Base-by-base conservation (phyloP, 2,329 filamentous ascomycete species). In the Cercospora sesami region DNA sequence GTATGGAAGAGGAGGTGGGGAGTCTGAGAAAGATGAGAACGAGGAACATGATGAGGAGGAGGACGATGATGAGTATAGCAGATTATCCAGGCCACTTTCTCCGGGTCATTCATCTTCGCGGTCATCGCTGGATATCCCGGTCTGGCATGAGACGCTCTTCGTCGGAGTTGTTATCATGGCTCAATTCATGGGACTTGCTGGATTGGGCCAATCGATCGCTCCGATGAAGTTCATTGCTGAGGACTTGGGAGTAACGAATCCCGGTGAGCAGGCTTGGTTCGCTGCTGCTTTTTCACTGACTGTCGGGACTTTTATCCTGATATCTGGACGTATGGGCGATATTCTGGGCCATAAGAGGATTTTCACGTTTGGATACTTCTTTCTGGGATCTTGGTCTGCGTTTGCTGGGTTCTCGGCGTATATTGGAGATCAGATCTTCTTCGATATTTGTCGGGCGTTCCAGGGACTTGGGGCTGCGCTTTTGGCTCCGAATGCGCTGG, bases 161-260 rank as follows among this genome's bases (percentile, higher is more conserved):
- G 65, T 75, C 9, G 71, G 69, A 14, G 71, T 74, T 2, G 69
- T 73, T n/a, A 68, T 74, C 16, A 69, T 75, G 66, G 74, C 75
- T 5, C 73, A 76, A 53, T 75, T 75, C 65, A 72, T 76, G 69
- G 70, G 68, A 18, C 68, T 74, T 14, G 74, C 73, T 16, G 75
- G 73, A 21, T 65, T 75, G 5, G 75, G 71, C 2, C 75, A 76
- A 66, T 69, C 71, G 7, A 73, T 83, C 10, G 78, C 79, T 6
- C 79, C 80, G 1, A 75, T 84, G 63, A 78, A 82, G 53, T 78
- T 82, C 66, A 85, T 86, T 69, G 82, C 79, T 16, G 69, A 76
- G 18, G 79, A 79, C 23, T 79, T 86, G 28, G 76, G 62, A 6
- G 78, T 78, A 16, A 76, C 74, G 2, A 79, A 78, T 55, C 78